Evolutionary conservation across 2,329 filamentous ascomycete species (phyloP).

Genomic region (Aspergillus sp.): DNA sequence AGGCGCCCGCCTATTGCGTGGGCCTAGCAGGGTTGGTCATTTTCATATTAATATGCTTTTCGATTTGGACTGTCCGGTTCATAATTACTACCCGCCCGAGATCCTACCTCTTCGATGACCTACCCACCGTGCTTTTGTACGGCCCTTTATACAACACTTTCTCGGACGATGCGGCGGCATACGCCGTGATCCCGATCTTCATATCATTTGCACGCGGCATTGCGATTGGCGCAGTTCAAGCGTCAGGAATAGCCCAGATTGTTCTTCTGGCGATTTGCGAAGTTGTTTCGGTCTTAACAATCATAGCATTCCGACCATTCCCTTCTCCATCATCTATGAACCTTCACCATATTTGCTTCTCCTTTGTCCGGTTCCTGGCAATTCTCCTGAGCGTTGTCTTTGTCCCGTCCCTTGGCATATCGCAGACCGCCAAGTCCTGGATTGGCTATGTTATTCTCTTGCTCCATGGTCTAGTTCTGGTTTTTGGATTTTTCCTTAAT

Average conservation of each 20-base stretch:
- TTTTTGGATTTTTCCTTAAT: conserved; percentile 92
- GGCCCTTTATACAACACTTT: conserved; percentile 97
- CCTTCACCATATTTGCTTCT: conserved; percentile 85
- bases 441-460: conserved; percentile 89
- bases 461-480: conserved; percentile 78
- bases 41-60: conserved; percentile 69
- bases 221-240: conserved; percentile 88
- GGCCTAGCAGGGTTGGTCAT: conserved; percentile 75
- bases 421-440: conserved; percentile 83
- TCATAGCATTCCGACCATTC: conserved; percentile 89
- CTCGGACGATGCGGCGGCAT: conserved; percentile 86
- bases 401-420: conserved; percentile 75
- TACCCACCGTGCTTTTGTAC: conserved; percentile 84
- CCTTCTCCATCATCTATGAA: conserved; percentile 95
- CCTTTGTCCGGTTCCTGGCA: conserved; percentile 71
- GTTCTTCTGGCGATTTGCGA: conserved; percentile 92
- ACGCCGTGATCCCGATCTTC: conserved; percentile 81
- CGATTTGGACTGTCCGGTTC: conserved; percentile 75
- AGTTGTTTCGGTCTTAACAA: conserved; percentile 80
- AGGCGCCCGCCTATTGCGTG: conserved; percentile 69
- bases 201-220: conserved; percentile 84
- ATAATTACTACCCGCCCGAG: conserved; percentile 80
- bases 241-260: conserved; percentile 88
- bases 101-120: conserved; percentile 86
- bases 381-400: conserved; percentile 80